phyloP scores from a whole-genome alignment of 257 asterid genomes.

The Coffea canephora region DNA sequence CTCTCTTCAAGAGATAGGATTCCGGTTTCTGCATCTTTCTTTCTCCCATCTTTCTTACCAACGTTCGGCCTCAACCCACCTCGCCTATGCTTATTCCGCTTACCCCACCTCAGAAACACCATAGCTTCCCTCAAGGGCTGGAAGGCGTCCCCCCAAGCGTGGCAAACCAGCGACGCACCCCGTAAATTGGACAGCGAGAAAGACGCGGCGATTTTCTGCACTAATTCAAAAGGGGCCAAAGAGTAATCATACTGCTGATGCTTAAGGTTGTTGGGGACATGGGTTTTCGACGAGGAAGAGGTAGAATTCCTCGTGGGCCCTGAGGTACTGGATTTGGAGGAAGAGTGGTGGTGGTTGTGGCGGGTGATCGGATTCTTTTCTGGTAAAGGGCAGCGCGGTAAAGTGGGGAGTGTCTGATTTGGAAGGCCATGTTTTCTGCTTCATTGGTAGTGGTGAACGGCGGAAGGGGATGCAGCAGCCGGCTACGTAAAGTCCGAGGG shows the following conservation, averaged over 20 bases:
- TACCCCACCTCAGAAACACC: slow-evolving; percentile 54
- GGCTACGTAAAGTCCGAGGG: too few relatives aligned
- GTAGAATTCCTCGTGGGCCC: slow-evolving; percentile 18
- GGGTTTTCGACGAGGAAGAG: slow-evolving; percentile 10
- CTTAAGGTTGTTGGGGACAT: neutral
- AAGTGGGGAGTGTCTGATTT: slow-evolving; percentile 39
- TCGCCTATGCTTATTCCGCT: slow-evolving; percentile 73
- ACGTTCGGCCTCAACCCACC: slow-evolving; percentile 52
- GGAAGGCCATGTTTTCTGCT: slow-evolving; percentile 44
- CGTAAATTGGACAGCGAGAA: slow-evolving; percentile 52
- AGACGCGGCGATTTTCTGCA: slow-evolving; percentile 48
- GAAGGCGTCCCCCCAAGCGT: slow-evolving; percentile 82
- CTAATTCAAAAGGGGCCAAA: slow-evolving; percentile 55
- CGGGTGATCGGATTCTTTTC: slow-evolving; percentile 24
- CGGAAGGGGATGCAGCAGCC: too few relatives aligned
- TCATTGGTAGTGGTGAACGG: slow-evolving; percentile 22
- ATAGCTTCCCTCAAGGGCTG: slow-evolving; percentile 70
- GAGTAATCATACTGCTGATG: slow-evolving; percentile 39
- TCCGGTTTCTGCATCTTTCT: too few relatives aligned
- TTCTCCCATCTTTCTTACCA: slow-evolving; percentile 16
- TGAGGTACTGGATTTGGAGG: slow-evolving; percentile 21
- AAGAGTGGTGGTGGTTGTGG: slow-evolving; percentile 14
- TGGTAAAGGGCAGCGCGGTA: slow-evolving; percentile 29
- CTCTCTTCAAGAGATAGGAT: too few relatives aligned
- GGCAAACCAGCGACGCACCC: slow-evolving; percentile 77